Evolutionary conservation across 2,329 filamentous ascomycete species (phyloP), one percentile per base, ranked within the genome.

Genomic region (Trichoderma oligosporum): DNA sequence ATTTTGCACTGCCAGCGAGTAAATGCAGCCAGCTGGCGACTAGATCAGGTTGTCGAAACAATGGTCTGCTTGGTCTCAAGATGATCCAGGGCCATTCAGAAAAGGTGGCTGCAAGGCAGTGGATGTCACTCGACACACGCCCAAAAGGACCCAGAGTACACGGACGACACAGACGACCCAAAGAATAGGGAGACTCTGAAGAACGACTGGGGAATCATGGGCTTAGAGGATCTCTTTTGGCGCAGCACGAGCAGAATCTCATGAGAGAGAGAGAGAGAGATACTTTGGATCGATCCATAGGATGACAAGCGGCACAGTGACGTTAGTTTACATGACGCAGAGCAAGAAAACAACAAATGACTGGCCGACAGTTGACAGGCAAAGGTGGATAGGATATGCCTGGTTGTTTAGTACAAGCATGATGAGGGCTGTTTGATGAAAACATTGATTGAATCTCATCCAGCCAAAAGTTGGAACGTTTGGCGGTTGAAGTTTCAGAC

Each of bases 401-500:
- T 33, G 25, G 7, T 31, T 22, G n/a, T 27, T 16, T n/a, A n/a
- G 12, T 33, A 9, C 3, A 9, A 22, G 7, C 7, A 33, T 27
- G 20, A 22, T 5, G 41, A 12, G 41, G 27, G 51, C 39, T 20
- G 24, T 16, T 27, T 42, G 44, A 36, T 20, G 55, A 39, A 24
- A 12, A 38, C 29, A 16, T 24, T 22, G 38, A 25, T 24, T 22
- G 38, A 25, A 14, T n/a, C 35, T 31, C 36, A 14, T 16, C 36
- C 24, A 53, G 48, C 24, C 22, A 42, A 42, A 38, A 16, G n/a
- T 42, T 20, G 45, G 33, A 42, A 51, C 44, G 47, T 64, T 60
- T 35, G 35, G 60, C 63, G 63, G 63, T 49, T 58, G 57, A 51
- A 18, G 66, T 67, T 57, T 54, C 64, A 66, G 61, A 56, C 56